Percentiles rank a stretch among this genome's conserved stretches.
Evolutionary conservation across 2,329 filamentous ascomycete genomes (phyloP).

Genomic region (Neofusicoccum parvum): DNA sequence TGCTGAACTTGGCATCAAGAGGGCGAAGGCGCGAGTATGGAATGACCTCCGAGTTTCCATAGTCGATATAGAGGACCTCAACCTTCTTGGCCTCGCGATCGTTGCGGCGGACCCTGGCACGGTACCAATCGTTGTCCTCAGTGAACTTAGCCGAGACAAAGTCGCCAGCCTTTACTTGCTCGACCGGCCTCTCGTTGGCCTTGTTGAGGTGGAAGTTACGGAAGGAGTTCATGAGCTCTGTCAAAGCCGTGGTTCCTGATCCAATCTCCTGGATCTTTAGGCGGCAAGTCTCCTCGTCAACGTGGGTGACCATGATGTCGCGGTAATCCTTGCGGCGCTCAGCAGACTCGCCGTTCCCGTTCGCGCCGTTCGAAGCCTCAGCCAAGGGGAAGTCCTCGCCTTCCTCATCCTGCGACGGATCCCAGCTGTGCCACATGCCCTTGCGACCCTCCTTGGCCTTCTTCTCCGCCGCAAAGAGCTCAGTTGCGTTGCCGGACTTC

Average conservation of each 20-base stretch:
- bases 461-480: constrained; percentile 85
- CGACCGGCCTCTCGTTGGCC: constrained; percentile 73
- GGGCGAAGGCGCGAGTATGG: constrained; percentile 82
- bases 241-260: constrained; percentile 79
- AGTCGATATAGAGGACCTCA: constrained; percentile 94
- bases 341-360: constrained; percentile 56
- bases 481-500: constrained; percentile 84
- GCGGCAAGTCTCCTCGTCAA: constrained; percentile 74
- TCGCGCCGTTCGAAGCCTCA: constrained; percentile 46
- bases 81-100: constrained; percentile 84
- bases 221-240: constrained; percentile 88
- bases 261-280: constrained; percentile 93
- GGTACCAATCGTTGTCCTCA: constrained; percentile 91
- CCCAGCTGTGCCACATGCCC: constrained; percentile 91
- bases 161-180: constrained; percentile 85
- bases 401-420: constrained; percentile 80
- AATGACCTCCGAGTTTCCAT: constrained; percentile 88
- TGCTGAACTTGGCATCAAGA: constrained; percentile 79
- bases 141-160: constrained; percentile 90
- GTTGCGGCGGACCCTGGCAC: constrained; percentile 85
- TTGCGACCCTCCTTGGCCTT: constrained; percentile 86
- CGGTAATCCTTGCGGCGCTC: constrained; percentile 85
- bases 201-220: constrained; percentile 85
- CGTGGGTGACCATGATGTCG: constrained; percentile 88
- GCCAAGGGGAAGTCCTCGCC: constrained; percentile 53